Conservation (phyloP, 192 early-diverging fungal species). For the Mortierella antarctica region DNA sequence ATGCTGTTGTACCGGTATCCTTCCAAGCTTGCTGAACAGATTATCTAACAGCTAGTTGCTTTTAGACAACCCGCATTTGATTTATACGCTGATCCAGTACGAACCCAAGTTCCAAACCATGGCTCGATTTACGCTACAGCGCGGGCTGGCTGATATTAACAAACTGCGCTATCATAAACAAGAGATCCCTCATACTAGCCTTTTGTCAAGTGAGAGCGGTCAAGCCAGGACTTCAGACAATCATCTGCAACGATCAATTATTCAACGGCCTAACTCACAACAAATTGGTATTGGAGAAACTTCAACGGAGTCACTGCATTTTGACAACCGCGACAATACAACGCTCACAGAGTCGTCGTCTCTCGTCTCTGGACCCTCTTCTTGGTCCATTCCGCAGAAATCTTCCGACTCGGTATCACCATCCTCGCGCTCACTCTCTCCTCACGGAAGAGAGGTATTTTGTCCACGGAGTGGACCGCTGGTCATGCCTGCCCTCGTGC, state of each 20-base stretch:
- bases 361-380: too few species aligned
- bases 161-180: conserved; percentile 63
- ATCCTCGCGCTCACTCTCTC: background rate
- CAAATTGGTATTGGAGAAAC: background rate
- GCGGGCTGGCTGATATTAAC: conserved; percentile 70
- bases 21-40: background rate
- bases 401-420: background rate
- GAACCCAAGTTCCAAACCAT: conserved; percentile 78
- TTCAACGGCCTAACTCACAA: background rate
- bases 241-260: background rate
- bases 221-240: conserved; percentile 2
- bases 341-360: too few species aligned
- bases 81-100: conserved; percentile 84
- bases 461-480: background rate
- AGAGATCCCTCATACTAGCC: conserved; percentile 21
- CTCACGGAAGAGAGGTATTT: background rate
- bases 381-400: background rate
- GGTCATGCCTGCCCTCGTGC: conserved; percentile 2
- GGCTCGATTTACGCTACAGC: conserved; percentile 71
- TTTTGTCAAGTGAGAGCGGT: conserved; percentile 5
- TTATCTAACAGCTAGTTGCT: background rate
- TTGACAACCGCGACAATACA: background rate
- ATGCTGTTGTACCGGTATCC: too few species aligned
- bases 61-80: conserved; percentile 79
- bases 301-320: background rate